A percentile compares a stretch with the other conserved stretches of the same genome.
These are phyloP conservation scores for Nicotiana attenuata DNA, from an alignment of 257 asterid species.

Conservation along the genomic window DNA sequence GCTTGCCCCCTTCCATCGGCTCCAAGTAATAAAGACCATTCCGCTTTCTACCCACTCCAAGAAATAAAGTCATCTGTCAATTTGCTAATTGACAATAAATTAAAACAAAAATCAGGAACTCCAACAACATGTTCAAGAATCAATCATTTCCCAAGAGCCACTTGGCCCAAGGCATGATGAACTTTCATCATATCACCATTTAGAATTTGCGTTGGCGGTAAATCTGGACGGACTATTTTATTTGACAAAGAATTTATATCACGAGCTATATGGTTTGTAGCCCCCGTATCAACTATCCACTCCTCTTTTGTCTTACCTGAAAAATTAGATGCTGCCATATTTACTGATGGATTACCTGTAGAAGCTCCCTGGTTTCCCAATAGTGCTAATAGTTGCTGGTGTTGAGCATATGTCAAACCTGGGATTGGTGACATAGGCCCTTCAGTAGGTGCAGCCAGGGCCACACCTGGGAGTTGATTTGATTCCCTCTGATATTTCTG, in stretches of 20 bases:
- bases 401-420: too few relatives aligned
- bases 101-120: not conserved
- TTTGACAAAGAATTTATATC: not conserved
- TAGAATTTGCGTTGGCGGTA: not conserved
- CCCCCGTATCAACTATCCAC: not conserved
- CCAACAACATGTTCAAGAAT: not conserved
- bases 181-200: not conserved
- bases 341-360: too few relatives aligned
- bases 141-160: not conserved
- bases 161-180: not conserved
- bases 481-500: not conserved
- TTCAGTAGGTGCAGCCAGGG: not conserved
- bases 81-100: not conserved
- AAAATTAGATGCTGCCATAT: too few relatives aligned
- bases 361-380: too few relatives aligned
- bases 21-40: conserved; percentile 5
- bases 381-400: too few relatives aligned
- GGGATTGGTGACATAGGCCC: too few relatives aligned
- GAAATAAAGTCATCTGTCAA: not conserved
- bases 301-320: not conserved
- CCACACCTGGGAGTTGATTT: not conserved
- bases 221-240: not conserved
- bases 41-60: conserved; percentile 11
- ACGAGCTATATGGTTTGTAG: not conserved
- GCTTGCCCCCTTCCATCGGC: not conserved